Percentiles rank a stretch among this genome's conserved stretches.
Conservation (phyloP, 129 eudicot species). For the Erigeron canadensis region DNA sequence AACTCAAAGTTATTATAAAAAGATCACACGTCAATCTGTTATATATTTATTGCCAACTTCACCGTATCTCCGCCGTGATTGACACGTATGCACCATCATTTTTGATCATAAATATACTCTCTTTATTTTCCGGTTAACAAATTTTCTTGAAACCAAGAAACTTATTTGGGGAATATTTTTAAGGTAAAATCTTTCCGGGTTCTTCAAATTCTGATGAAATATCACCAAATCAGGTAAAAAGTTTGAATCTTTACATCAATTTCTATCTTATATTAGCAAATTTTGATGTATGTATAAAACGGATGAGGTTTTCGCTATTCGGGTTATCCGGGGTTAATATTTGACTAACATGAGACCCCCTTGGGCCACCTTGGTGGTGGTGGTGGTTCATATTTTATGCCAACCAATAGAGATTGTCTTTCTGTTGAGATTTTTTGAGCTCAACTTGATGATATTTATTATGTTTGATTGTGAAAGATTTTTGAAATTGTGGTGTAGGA, state of each 20-base stretch:
- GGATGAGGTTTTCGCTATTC: no score
- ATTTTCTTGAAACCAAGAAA: neutral
- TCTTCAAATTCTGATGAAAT: slow-evolving; percentile 20
- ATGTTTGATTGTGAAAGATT: slow-evolving; percentile 20
- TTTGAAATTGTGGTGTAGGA: slow-evolving; percentile 22
- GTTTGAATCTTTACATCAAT: neutral
- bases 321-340: no score
- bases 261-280: neutral
- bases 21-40: slow-evolving; percentile 30
- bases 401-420: neutral
- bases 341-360: no score
- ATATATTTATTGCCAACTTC: slow-evolving; percentile 19
- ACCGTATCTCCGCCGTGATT: slow-evolving; percentile 26
- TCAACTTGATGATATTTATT: slow-evolving; percentile 24
- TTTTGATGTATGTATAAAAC: slow-evolving; percentile 5
- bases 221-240: slow-evolving; percentile 23
- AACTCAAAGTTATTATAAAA: no score
- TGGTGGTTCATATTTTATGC: neutral
- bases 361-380: no score
- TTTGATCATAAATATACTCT: neutral
- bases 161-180: slow-evolving; percentile 11
- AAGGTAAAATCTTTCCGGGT: slow-evolving; percentile 19
- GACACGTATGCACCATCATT: slow-evolving; percentile 22
- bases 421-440: slow-evolving; percentile 16
- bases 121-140: neutral